Evolutionary conservation across 768 basidiomycete species (phyloP).

Genomic region (Paxillus involutus): DNA sequence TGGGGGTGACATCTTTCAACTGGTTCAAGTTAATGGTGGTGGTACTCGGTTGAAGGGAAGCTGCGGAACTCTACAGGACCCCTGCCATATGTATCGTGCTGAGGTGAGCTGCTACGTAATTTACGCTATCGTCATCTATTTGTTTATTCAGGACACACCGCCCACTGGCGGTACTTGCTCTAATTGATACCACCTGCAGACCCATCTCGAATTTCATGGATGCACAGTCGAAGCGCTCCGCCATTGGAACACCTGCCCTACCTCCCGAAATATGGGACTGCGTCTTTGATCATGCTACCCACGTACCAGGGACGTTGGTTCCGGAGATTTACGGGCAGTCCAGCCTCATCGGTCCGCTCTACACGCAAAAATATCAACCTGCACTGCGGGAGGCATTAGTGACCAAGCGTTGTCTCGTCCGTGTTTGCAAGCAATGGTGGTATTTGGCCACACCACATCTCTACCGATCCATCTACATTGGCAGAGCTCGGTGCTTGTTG

Average conservation of each 20-base stretch:
- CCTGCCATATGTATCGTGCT: background rate
- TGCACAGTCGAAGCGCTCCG: background rate
- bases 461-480: constrained; percentile 24
- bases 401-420: constrained; percentile 27
- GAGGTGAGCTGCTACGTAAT: too few species aligned
- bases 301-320: constrained; percentile 17
- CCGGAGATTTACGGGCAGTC: constrained; percentile 24
- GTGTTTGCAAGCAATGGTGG: constrained; percentile 31
- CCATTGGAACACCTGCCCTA: background rate
- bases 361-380: background rate
- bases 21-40: background rate
- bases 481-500: constrained; percentile 13
- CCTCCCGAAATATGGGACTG: constrained; percentile 26
- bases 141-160: too few species aligned
- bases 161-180: too few species aligned
- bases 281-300: constrained; percentile 21
- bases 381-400: constrained; percentile 19
- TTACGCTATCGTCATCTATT: too few species aligned
- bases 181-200: too few species aligned
- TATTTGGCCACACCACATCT: constrained; percentile 22
- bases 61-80: too few species aligned
- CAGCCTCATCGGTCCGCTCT: constrained; percentile 6
- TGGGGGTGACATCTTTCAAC: constrained; percentile 27
- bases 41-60: background rate
- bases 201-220: background rate